phyloP scores from a whole-genome alignment of 495 filamentous ascomycete species.

The Penicillium soppii region DNA sequence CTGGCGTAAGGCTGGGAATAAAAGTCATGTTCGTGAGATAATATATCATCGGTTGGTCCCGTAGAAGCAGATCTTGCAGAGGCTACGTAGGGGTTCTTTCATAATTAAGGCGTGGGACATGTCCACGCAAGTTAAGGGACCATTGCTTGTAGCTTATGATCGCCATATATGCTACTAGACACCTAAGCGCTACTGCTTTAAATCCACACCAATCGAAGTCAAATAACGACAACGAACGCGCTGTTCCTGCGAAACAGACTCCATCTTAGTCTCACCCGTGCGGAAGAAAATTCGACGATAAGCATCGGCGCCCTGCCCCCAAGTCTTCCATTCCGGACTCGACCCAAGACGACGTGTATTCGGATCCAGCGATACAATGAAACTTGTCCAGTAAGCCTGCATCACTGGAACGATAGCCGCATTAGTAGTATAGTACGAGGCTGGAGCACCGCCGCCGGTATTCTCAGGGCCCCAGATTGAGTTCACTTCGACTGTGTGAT shows the following conservation, averaged over 20 bases:
- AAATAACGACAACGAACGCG: slow-evolving; percentile 54
- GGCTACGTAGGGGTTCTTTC: too few species aligned
- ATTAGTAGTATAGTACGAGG: slow-evolving; percentile 55
- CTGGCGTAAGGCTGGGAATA: slow-evolving; percentile 29
- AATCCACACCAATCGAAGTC: slow-evolving; percentile 45
- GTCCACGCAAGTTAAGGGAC: too few species aligned
- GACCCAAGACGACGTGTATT: slow-evolving; percentile 49
- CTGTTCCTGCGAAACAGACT: slow-evolving; percentile 48
- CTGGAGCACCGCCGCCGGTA: slow-evolving; percentile 40
- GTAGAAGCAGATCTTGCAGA: too few species aligned
- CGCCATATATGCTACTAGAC: not conserved
- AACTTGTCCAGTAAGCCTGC: slow-evolving; percentile 69
- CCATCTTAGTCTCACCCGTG: slow-evolving; percentile 59
- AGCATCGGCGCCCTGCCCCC: slow-evolving; percentile 27
- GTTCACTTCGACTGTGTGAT: slow-evolving; percentile 60
- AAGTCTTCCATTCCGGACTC: slow-evolving; percentile 51
- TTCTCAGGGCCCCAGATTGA: slow-evolving; percentile 60
- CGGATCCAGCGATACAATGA: slow-evolving; percentile 63
- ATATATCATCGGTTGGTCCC: not conserved
- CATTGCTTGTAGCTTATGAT: too few species aligned
- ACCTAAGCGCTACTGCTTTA: slow-evolving; percentile 42
- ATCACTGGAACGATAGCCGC: slow-evolving; percentile 53
- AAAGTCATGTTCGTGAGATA: slow-evolving; percentile 21
- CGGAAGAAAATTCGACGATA: slow-evolving; percentile 52
- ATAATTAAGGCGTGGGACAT: too few species aligned